These are phyloP conservation scores for Nematocida ausubeli DNA, from an alignment of 371 early-diverging fungal species.

Conservation along the genomic window DNA sequence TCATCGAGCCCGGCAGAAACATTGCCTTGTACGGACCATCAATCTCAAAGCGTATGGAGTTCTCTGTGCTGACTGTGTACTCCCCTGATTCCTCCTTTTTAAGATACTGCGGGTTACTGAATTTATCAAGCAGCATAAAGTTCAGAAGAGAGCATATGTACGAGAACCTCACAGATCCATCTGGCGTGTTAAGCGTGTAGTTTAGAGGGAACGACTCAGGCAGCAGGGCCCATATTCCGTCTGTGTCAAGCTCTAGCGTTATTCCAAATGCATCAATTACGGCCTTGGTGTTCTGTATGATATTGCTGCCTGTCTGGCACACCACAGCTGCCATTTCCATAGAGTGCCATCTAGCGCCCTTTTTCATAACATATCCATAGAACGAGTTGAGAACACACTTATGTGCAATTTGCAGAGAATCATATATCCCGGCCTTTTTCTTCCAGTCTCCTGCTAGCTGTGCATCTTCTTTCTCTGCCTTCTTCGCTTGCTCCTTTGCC, in stretches of 20 bases:
- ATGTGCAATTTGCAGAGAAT: slow-evolving; percentile 94
- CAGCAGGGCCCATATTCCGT: slow-evolving; percentile 97
- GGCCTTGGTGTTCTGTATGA: slow-evolving; percentile 88
- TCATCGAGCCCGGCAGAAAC: slow-evolving; percentile 91
- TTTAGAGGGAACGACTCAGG: slow-evolving; percentile 82
- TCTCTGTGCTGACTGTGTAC: slow-evolving; percentile 77
- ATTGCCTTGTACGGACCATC: slow-evolving; percentile 98
- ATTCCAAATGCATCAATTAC: slow-evolving; percentile 87
- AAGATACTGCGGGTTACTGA: slow-evolving; percentile 96
- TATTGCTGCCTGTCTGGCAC: slow-evolving; percentile 86
- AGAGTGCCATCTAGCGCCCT: slow-evolving; percentile 96
- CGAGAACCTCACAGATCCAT: slow-evolving; percentile 71
- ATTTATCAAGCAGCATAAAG: slow-evolving; percentile 85
- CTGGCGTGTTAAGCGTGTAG: slow-evolving; percentile 74
- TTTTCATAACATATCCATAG: slow-evolving; percentile 98
- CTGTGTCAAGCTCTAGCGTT: slow-evolving; percentile 94
- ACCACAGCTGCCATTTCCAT: slow-evolving; percentile 98
- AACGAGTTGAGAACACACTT: slow-evolving; percentile 93
- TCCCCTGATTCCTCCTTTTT: slow-evolving; percentile 59
- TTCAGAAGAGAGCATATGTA: slow-evolving; percentile 95
- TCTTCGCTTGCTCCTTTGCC: slow-evolving; percentile 78
- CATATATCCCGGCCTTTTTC: slow-evolving; percentile 81
- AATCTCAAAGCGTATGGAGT: slow-evolving; percentile 95
- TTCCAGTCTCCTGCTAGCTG: slow-evolving; percentile 76
- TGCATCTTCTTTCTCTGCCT: slow-evolving; percentile 69